phyloP scores from a whole-genome alignment of 1,284 basidiomycete species.

The Boletus smithii region DNA sequence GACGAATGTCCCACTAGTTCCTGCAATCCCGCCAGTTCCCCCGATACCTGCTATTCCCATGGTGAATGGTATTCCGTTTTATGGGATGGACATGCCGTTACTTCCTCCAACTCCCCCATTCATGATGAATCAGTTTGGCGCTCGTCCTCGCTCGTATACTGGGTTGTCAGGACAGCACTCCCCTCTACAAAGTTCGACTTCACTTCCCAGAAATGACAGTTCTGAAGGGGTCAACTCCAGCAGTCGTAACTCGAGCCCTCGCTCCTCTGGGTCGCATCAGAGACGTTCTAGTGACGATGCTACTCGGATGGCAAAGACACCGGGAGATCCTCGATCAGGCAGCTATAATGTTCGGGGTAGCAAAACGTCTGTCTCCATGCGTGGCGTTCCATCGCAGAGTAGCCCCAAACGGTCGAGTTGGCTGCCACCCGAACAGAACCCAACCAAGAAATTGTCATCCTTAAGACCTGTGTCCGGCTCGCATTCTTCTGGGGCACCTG shows the following conservation, averaged over 20 bases:
- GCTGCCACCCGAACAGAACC: constrained; percentile 20
- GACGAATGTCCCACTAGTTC: constrained; percentile 31
- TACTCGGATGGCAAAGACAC: constrained; percentile 9
- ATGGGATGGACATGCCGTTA: constrained; percentile 55
- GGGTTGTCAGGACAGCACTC: constrained; percentile 23
- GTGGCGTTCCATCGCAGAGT: constrained; percentile 9
- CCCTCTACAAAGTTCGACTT: constrained; percentile 20
- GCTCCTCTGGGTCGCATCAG: constrained; percentile 25
- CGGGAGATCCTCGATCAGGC: constrained; percentile 13
- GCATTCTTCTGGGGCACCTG: constrained; percentile 16
- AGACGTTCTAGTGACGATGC: constrained; percentile 34
- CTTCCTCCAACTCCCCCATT: constrained; percentile 73
- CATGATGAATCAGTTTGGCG: constrained; percentile 58
- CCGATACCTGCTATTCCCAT: constrained; percentile 25
- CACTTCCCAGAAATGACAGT: constrained; percentile 26
- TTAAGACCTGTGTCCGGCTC: constrained; percentile 17
- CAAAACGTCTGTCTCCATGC: constrained; percentile 8
- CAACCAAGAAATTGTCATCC: constrained; percentile 11
- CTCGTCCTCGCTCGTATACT: constrained; percentile 22
- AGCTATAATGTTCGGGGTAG: constrained; percentile 18
- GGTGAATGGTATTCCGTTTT: constrained; percentile 36
- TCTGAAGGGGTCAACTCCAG: constrained; percentile 18
- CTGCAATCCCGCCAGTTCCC: constrained; percentile 30
- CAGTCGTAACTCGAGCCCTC: constrained; percentile 20
- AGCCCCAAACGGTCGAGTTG: constrained; percentile 26